A percentile compares a stretch with the other conserved stretches of the same genome.
These are phyloP conservation scores for Helianthus tuberosus DNA, from an alignment of 129 eudicot species.

Conservation along the genomic window DNA sequence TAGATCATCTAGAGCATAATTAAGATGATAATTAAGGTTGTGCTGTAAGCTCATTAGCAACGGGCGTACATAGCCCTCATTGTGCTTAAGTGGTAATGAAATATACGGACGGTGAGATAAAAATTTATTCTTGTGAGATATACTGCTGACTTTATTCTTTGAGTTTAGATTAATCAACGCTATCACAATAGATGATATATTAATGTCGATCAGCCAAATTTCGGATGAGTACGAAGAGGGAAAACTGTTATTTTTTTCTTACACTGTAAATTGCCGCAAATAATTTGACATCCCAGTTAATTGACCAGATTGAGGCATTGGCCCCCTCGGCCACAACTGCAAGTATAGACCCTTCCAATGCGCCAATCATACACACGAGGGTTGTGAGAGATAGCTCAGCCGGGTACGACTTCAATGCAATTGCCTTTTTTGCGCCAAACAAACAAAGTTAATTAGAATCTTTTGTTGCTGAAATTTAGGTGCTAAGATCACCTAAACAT, in stretches of 20 bases:
- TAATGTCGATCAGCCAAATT: too few relatives aligned
- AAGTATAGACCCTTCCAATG: conserved; percentile 33
- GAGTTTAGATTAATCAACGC: neutral
- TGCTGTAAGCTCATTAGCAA: too few relatives aligned
- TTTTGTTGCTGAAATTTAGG: neutral
- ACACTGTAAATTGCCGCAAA: conserved; percentile 31
- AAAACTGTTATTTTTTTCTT: conserved; percentile 10
- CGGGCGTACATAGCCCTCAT: too few relatives aligned
- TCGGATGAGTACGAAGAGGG: neutral
- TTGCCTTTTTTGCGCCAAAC: conserved; percentile 23
- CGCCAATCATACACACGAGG: conserved; percentile 35
- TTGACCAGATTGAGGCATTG: conserved; percentile 28
- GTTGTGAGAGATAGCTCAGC: conserved; percentile 30
- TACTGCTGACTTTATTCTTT: neutral
- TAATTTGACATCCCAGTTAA: conserved; percentile 37
- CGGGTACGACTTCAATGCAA: conserved; percentile 30
- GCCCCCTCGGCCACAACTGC: conserved; percentile 19
- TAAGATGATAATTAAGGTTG: too few relatives aligned
- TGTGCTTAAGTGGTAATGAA: too few relatives aligned
- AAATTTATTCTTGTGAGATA: neutral
- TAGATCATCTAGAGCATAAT: too few relatives aligned
- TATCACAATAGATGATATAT: neutral
- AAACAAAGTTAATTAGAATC: neutral
- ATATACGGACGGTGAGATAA: too few relatives aligned
- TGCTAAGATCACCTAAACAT: neutral